Evolutionary conservation across 345 rosid species (phyloP).

Genomic region (Lumnitzera racemosa): DNA sequence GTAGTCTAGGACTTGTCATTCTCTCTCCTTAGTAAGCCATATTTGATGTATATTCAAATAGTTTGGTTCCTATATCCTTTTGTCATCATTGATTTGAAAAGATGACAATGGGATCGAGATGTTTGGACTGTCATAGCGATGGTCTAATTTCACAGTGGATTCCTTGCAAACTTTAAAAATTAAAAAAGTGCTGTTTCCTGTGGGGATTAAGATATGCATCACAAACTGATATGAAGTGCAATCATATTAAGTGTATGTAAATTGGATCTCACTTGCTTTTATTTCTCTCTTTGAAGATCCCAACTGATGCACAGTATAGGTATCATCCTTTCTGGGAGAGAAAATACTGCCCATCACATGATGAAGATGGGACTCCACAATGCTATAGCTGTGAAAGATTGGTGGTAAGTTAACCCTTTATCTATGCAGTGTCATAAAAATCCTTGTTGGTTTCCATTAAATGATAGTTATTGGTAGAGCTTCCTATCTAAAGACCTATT

Average conservation of each 20-base stretch:
- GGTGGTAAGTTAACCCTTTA: slow-evolving; percentile 52
- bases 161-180: too few relatives aligned
- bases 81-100: too few relatives aligned
- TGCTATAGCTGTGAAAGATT: slow-evolving; percentile 94
- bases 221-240: background rate
- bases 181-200: too few relatives aligned
- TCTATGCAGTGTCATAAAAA: background rate
- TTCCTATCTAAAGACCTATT: too few relatives aligned
- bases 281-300: slow-evolving; percentile 35
- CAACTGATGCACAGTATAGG: slow-evolving; percentile 72
- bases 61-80: too few relatives aligned
- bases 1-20: too few relatives aligned
- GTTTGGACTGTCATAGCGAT: too few relatives aligned
- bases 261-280: background rate
- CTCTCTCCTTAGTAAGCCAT: too few relatives aligned
- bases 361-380: slow-evolving; percentile 73
- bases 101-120: too few relatives aligned
- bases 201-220: too few relatives aligned
- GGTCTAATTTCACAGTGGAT: too few relatives aligned
- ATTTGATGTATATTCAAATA: too few relatives aligned
- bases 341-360: slow-evolving; percentile 91
- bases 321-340: slow-evolving; percentile 89
- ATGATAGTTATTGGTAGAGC: background rate
- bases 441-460: background rate
- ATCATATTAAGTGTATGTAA: background rate